Evolutionary conservation across 176 grass and related monocot genomes (phyloP).

Genomic region (barley (Hordeum vulgare)): MorexV3_pseudomolecules_assembly NC_058522.1:561638781-561639280

Average conservation of each 20-base stretch:
- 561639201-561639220: background rate
- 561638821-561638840: background rate
- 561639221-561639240: background rate
- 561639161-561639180: background rate
- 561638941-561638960: background rate
- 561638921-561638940: background rate
- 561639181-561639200: background rate
- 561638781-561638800: slow-evolving; percentile 7
- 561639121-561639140: background rate
- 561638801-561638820: background rate
- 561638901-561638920: background rate
- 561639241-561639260: background rate
- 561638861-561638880: background rate
- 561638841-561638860: background rate
- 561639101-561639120: slow-evolving; percentile 7
- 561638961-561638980: background rate
- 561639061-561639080: slow-evolving; percentile 17
- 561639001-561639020: slow-evolving; percentile 20
- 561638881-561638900: background rate
- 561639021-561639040: background rate
- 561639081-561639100: background rate
- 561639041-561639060: background rate
- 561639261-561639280: background rate
- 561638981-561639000: background rate
- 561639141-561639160: background rate